Evolutionary conservation across 2,329 filamentous ascomycete genomes (phyloP).

Genomic region (Beauveria varroae): DNA sequence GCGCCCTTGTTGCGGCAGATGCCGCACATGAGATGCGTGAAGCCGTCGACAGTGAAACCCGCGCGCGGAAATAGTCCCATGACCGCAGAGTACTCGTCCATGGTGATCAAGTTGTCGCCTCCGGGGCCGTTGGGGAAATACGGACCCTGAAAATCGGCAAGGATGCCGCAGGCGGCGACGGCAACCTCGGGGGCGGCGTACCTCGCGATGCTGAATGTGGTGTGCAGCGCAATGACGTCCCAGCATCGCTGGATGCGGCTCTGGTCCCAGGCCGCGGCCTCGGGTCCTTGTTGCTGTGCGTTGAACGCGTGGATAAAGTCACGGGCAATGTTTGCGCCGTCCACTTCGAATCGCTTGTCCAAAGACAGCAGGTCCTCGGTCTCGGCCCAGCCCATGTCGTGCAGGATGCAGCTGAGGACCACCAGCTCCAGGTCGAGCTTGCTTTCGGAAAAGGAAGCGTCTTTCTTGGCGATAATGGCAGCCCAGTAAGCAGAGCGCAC

Average conservation of each 20-base stretch:
- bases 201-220: constrained; percentile 10
- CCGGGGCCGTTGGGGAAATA: constrained; percentile 1
- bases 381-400: constrained; percentile 15
- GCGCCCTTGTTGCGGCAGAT: constrained; percentile 10
- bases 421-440: constrained; percentile 8
- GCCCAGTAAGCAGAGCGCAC: constrained; percentile 13
- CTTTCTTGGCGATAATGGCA: constrained; percentile 10
- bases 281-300: neutral
- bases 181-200: constrained; percentile 12
- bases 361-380: constrained; percentile 3
- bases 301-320: constrained; percentile 3
- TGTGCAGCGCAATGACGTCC: constrained; percentile 14
- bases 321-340: constrained; percentile 13
- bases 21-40: constrained; percentile 9
- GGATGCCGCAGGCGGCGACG: neutral
- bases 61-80: constrained; percentile 8
- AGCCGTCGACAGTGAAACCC: constrained; percentile 7
- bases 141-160: constrained; percentile 13
- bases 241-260: constrained; percentile 11
- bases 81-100: constrained; percentile 9
- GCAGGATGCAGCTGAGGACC: constrained; percentile 13
- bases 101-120: constrained; percentile 4
- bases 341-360: constrained; percentile 15
- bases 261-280: neutral
- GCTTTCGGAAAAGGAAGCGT: neutral